These are phyloP conservation scores for Murraya koenigii DNA, from an alignment of 345 rosid genomes.

Conservation along the genomic window DNA sequence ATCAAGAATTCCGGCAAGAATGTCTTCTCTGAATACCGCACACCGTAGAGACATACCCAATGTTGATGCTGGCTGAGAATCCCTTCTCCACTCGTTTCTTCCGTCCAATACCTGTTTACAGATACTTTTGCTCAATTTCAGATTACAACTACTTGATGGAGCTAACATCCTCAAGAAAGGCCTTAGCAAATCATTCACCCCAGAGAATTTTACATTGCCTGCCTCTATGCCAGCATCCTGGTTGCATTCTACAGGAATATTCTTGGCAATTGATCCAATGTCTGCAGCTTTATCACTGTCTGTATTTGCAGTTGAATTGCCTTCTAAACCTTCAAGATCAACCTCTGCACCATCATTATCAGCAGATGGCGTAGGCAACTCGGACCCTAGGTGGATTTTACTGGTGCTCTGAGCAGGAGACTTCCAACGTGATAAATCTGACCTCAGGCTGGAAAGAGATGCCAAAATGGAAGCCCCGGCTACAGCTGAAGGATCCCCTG, in stretches of 20 bases:
- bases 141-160: constrained; percentile 56
- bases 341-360: constrained; percentile 48
- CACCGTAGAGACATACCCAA: constrained; percentile 51
- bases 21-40: constrained; percentile 58
- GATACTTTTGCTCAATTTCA: constrained; percentile 63
- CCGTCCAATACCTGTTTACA: constrained; percentile 80
- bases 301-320: constrained; percentile 41
- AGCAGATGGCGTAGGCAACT: constrained; percentile 49
- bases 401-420: constrained; percentile 42
- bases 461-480: constrained; percentile 76
- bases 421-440: constrained; percentile 58
- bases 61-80: constrained; percentile 59
- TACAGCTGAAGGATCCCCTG: constrained; percentile 73
- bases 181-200: constrained; percentile 65
- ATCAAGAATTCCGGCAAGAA: constrained; percentile 74
- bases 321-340: constrained; percentile 59
- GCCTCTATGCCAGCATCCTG: constrained; percentile 62
- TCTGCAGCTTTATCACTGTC: constrained; percentile 63
- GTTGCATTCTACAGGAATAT: constrained; percentile 51
- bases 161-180: constrained; percentile 59
- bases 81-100: constrained; percentile 62
- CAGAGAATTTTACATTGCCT: constrained; percentile 66
- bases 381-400: constrained; percentile 48
- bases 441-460: constrained; percentile 59
- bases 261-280: constrained; percentile 45